Conservation (phyloP, 1,284 basidiomycete genomes). For the Marasmius oreades region DNA sequence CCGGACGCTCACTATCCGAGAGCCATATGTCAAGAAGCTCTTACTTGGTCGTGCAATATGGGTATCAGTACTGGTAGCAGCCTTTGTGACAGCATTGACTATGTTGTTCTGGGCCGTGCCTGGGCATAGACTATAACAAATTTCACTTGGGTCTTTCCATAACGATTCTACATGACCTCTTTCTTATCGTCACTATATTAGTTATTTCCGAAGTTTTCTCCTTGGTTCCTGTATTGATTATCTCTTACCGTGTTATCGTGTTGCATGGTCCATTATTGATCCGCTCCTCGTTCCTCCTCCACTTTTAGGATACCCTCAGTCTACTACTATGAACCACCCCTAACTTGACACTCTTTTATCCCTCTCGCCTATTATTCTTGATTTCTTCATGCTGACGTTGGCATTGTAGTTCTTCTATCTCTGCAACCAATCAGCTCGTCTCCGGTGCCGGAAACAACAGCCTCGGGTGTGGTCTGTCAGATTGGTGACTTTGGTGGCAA, state of each 20-base stretch:
- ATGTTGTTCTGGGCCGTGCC: constrained; percentile 91
- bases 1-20: constrained; percentile 83
- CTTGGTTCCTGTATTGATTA: background rate
- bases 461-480: too few species aligned
- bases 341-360: constrained; percentile 2
- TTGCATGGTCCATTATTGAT: constrained; percentile 8
- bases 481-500: too few species aligned
- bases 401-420: background rate
- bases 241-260: constrained; percentile 5
- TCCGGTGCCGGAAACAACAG: too few species aligned
- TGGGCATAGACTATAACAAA: constrained; percentile 70
- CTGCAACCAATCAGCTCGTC: background rate
- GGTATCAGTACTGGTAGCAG: constrained; percentile 70
- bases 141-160: background rate
- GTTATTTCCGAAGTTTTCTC: background rate
- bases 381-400: constrained; percentile 3
- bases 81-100: constrained; percentile 73
- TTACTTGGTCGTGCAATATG: constrained; percentile 84
- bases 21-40: constrained; percentile 90
- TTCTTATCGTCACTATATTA: constrained; percentile 1
- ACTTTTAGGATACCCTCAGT: constrained; percentile 10
- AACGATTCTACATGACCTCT: background rate
- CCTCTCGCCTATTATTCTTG: background rate
- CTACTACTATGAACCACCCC: background rate
- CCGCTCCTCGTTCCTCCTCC: background rate